Percentiles rank a stretch among this genome's conserved stretches.
Conservation (phyloP, 177 flowering plant genomes). For the Vitis hybrid region DNA sequence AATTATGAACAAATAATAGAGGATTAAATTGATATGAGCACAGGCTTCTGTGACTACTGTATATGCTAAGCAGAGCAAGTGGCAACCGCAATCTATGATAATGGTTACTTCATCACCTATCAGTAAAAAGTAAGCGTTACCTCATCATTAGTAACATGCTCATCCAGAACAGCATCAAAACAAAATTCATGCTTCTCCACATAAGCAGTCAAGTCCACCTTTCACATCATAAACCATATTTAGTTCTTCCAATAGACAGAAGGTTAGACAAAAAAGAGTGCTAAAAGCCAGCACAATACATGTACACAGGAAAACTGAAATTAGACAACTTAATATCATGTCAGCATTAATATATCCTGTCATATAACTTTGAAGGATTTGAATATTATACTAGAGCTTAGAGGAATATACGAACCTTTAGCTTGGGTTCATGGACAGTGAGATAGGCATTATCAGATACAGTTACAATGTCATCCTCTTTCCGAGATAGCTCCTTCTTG, state of each 20-base stretch:
- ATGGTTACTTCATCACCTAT: too few relatives aligned
- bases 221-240: conserved; percentile 21
- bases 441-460: conserved; percentile 63
- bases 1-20: not conserved
- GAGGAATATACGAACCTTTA: conserved; percentile 60
- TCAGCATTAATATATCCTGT: conserved; percentile 1
- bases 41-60: too few relatives aligned
- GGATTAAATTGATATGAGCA: too few relatives aligned
- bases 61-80: too few relatives aligned
- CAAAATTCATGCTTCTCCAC: conserved; percentile 99
- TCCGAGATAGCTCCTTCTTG: conserved; percentile 87
- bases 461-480: conserved; percentile 95
- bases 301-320: not conserved
- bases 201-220: conserved; percentile 99
- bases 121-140: conserved; percentile 29
- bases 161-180: conserved; percentile 96
- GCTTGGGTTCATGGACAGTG: conserved; percentile 91
- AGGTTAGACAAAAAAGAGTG: not conserved
- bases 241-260: conserved; percentile 10
- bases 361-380: not conserved
- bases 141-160: conserved; percentile 91
- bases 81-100: too few relatives aligned
- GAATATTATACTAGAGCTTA: too few relatives aligned
- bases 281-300: not conserved
- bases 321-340: not conserved